Percentiles rank a stretch among this genome's conserved stretches.
These are phyloP conservation scores for Mycena rosella DNA, from an alignment of 768 basidiomycete species.

Conservation along the genomic window DNA sequence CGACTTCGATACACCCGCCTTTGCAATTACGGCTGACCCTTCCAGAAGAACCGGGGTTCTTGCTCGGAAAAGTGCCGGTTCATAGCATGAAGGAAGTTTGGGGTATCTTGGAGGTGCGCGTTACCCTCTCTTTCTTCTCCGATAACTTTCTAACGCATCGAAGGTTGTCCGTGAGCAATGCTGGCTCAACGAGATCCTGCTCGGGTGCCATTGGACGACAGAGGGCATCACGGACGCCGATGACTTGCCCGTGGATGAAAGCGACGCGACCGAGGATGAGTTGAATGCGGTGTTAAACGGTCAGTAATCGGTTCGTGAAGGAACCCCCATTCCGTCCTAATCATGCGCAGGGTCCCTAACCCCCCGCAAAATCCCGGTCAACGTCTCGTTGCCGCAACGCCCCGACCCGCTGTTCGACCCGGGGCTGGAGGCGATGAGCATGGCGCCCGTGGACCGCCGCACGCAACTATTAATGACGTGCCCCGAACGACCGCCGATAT, in stretches of 20 bases:
- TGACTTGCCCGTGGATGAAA: conserved; percentile 46
- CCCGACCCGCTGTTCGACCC: conserved; percentile 60
- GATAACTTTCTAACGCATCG: neutral
- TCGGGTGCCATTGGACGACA: conserved; percentile 70
- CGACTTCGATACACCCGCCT: conserved; percentile 75
- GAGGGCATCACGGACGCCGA: conserved; percentile 57
- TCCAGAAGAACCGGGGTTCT: conserved; percentile 83
- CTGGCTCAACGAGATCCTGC: conserved; percentile 84
- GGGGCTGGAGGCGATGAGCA: conserved; percentile 51
- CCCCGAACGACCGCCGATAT: conserved; percentile 73
- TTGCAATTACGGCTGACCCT: conserved; percentile 73
- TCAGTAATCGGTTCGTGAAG: conserved; percentile 39
- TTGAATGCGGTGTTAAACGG: conserved; percentile 77
- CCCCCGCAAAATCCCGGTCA: conserved; percentile 80
- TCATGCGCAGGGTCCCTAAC: conserved; percentile 58
- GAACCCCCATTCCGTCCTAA: conserved; percentile 13
- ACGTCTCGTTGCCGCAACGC: conserved; percentile 67
- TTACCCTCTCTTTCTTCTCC: neutral
- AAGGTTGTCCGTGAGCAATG: conserved; percentile 86
- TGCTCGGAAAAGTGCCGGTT: conserved; percentile 79
- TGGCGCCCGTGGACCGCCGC: conserved; percentile 53
- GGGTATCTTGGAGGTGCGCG: conserved; percentile 76
- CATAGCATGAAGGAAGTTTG: conserved; percentile 80
- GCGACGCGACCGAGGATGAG: conserved; percentile 63
- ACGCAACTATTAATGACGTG: conserved; percentile 75